Conservation (phyloP, 805 yeast genomes). For the Millerago galiae region DNA sequence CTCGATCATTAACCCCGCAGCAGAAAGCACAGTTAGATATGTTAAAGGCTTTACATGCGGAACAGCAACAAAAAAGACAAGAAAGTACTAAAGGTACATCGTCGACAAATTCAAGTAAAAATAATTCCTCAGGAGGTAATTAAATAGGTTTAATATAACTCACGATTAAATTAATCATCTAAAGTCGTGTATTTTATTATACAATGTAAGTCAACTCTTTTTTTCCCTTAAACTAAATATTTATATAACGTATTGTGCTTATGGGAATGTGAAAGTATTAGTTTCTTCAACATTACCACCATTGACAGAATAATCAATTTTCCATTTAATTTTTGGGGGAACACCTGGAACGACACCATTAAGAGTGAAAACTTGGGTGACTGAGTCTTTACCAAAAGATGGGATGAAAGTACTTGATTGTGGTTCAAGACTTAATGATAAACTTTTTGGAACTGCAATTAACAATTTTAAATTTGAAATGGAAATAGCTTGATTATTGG, state of each 20-base stretch:
- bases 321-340: slow-evolving; percentile 72
- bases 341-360: slow-evolving; percentile 29
- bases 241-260: not conserved
- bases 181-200: not conserved
- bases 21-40: slow-evolving; percentile 26
- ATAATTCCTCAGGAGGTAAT: slow-evolving; percentile 1
- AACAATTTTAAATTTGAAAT: slow-evolving; percentile 50
- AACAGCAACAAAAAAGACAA: slow-evolving; percentile 22
- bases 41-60: slow-evolving; percentile 22
- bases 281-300: slow-evolving; percentile 47
- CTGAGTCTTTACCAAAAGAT: slow-evolving; percentile 40
- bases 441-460: slow-evolving; percentile 65
- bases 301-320: slow-evolving; percentile 46
- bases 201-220: not conserved
- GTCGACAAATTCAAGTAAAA: not conserved
- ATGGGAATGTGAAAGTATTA: slow-evolving; percentile 43
- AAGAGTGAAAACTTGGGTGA: slow-evolving; percentile 45
- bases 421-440: slow-evolving; percentile 51
- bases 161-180: not conserved
- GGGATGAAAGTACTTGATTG: slow-evolving; percentile 52
- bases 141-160: not conserved
- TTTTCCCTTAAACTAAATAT: too few relatives aligned
- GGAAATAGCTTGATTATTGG: slow-evolving; percentile 41
- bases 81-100: slow-evolving; percentile 4
- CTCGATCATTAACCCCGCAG: slow-evolving; percentile 20